These are phyloP conservation scores for Catunica adiposa DNA, from an alignment of 2,329 filamentous ascomycete species.

Conservation along the genomic window DNA sequence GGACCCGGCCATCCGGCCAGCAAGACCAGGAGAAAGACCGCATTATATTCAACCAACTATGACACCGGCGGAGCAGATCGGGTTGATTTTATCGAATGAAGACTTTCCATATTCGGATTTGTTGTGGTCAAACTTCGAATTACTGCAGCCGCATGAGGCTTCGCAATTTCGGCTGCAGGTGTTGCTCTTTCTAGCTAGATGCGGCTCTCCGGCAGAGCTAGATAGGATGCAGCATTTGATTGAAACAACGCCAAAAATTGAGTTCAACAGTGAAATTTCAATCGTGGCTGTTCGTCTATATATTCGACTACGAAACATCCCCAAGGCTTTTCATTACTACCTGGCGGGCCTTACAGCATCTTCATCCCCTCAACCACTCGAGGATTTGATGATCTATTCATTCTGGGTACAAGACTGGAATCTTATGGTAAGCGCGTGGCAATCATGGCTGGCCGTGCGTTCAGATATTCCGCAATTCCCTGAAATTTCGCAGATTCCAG, in stretches of 20 bases:
- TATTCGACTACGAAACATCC: slow-evolving; percentile 12
- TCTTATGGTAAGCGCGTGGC: slow-evolving; percentile 10
- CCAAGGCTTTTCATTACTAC: slow-evolving; percentile 13
- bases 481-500: slow-evolving; percentile 10
- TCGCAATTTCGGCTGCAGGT: slow-evolving; percentile 3
- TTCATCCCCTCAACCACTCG: slow-evolving; percentile 12
- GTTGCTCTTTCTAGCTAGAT: slow-evolving; percentile 11
- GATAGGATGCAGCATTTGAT: slow-evolving; percentile 13
- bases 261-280: slow-evolving; percentile 12
- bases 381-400: slow-evolving; percentile 12
- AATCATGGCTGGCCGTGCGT: slow-evolving; percentile 10
- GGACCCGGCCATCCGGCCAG: slow-evolving; percentile 2
- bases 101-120: slow-evolving; percentile 13
- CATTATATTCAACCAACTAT: slow-evolving; percentile 9
- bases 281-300: slow-evolving; percentile 13
- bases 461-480: slow-evolving; percentile 5
- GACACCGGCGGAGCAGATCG: not conserved
- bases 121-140: slow-evolving; percentile 9
- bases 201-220: slow-evolving; percentile 12
- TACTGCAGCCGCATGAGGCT: not conserved
- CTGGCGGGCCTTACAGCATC: slow-evolving; percentile 4
- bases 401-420: slow-evolving; percentile 13
- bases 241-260: slow-evolving; percentile 7
- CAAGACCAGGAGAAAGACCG: slow-evolving; percentile 8
- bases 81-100: slow-evolving; percentile 8